These are phyloP conservation scores for Termitomyces sp. DNA, from an alignment of 768 basidiomycete genomes.

Conservation along the genomic window DNA sequence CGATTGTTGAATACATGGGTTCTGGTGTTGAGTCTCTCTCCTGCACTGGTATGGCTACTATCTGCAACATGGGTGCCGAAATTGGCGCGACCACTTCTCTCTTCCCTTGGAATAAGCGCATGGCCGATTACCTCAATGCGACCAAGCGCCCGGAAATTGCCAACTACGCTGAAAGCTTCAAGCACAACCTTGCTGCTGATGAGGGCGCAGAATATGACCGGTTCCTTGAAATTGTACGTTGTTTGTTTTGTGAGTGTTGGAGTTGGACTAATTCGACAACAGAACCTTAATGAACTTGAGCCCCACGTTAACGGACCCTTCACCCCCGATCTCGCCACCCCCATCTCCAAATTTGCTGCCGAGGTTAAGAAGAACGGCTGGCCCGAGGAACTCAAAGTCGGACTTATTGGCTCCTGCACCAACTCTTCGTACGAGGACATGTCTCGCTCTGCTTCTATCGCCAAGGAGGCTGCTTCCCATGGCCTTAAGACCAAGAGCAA, in stretches of 20 bases:
- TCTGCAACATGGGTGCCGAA: constrained; percentile 99
- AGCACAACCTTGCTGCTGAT: constrained; percentile 88
- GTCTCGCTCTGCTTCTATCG: constrained; percentile 95
- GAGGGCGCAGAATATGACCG: constrained; percentile 90
- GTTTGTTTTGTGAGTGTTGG: not conserved
- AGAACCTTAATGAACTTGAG: constrained; percentile 96
- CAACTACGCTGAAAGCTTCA: constrained; percentile 82
- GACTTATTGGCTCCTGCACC: constrained; percentile 98
- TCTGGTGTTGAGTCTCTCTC: constrained; percentile 94
- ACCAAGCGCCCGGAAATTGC: constrained; percentile 88
- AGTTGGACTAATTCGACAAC: not conserved
- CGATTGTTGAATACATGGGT: constrained; percentile 96
- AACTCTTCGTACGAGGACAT: constrained; percentile 99
- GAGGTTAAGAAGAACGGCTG: constrained; percentile 93
- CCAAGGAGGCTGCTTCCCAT: constrained; percentile 79
- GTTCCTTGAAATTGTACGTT: constrained; percentile 80
- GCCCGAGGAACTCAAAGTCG: constrained; percentile 96
- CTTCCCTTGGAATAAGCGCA: constrained; percentile 97
- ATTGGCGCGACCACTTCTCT: constrained; percentile 98
- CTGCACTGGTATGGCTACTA: constrained; percentile 98
- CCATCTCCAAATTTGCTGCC: constrained; percentile 90
- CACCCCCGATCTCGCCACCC: constrained; percentile 99
- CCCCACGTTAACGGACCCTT: constrained; percentile 99
- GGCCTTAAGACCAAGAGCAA: constrained; percentile 86
- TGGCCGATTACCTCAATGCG: constrained; percentile 91